A percentile compares a stretch with the other conserved stretches of the same genome.
Conservation (phyloP, 1,139 yeast species). For the Lodderomyces beijingensis region DNA sequence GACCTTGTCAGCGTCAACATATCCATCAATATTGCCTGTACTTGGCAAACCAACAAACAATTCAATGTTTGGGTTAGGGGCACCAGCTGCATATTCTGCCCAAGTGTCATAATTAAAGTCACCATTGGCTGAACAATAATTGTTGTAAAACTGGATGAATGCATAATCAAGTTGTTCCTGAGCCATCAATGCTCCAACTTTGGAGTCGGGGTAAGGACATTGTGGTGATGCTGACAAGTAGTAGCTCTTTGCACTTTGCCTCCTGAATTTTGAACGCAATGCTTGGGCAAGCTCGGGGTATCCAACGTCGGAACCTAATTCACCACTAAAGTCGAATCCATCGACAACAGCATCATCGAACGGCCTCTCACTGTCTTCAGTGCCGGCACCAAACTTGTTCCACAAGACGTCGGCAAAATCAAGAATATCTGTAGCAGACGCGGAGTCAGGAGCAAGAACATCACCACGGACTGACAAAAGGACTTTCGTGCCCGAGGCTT, state of each 20-base stretch:
- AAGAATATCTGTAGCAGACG: slow-evolving; percentile 59
- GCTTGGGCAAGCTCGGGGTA: slow-evolving; percentile 57
- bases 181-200: slow-evolving; percentile 63
- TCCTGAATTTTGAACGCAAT: slow-evolving; percentile 46
- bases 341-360: slow-evolving; percentile 50
- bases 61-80: slow-evolving; percentile 33
- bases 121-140: slow-evolving; percentile 60
- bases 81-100: slow-evolving; percentile 56
- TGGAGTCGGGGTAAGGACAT: slow-evolving; percentile 87
- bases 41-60: slow-evolving; percentile 16
- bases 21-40: slow-evolving; percentile 10
- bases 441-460: slow-evolving; percentile 57
- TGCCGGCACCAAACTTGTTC: slow-evolving; percentile 84
- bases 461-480: slow-evolving; percentile 85
- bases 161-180: slow-evolving; percentile 74
- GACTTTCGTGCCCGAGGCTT: slow-evolving; percentile 69
- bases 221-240: slow-evolving; percentile 92
- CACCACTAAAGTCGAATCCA: slow-evolving; percentile 42
- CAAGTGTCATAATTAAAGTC: slow-evolving; percentile 83
- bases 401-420: slow-evolving; percentile 70
- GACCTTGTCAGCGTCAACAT: slow-evolving; percentile 11
- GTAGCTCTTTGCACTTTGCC: slow-evolving; percentile 54
- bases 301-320: slow-evolving; percentile 48
- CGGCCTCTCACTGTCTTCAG: slow-evolving; percentile 64
- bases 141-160: slow-evolving; percentile 90